Conservation (phyloP, 2,329 filamentous ascomycete genomes). For the Tetracladium maxilliforme region DNA sequence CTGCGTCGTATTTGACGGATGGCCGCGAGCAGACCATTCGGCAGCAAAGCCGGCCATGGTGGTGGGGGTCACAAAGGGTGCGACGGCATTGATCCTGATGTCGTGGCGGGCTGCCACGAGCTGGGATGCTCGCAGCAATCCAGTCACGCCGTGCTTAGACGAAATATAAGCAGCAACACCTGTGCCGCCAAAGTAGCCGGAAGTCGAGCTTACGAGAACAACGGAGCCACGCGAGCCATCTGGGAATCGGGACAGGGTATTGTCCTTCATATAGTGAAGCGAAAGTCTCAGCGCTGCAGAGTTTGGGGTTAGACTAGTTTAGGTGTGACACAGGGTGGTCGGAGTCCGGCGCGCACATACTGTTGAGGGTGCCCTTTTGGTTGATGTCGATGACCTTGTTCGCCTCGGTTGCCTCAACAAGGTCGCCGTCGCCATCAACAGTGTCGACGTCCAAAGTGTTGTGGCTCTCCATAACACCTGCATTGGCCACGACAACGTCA, state of each 20-base stretch:
- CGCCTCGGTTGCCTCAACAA: conserved; percentile 10
- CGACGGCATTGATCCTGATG: conserved; percentile 24
- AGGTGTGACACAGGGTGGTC: no score
- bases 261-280: conserved; percentile 11
- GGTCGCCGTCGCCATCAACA: conserved; percentile 9
- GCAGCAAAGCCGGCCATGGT: conserved; percentile 22
- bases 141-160: no score
- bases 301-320: no score
- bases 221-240: conserved; percentile 16
- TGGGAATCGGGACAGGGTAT: conserved; percentile 4
- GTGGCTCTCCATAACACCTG: conserved; percentile 19
- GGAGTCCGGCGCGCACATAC: conserved; percentile 14
- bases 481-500: conserved; percentile 25
- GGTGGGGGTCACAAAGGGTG: conserved; percentile 27
- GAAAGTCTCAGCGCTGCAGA: conserved; percentile 15
- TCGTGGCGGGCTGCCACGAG: conserved; percentile 12
- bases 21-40: conserved; percentile 17
- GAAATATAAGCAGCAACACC: no score
- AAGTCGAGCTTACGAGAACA: conserved; percentile 23
- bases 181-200: conserved; percentile 25
- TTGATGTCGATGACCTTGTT: conserved; percentile 22
- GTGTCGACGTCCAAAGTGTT: conserved; percentile 11
- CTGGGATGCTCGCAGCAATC: conserved; percentile 21
- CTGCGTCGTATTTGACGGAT: conserved; percentile 22
- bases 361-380: conserved; percentile 27